Conservation (phyloP, 306 rosid genomes). For the Betula pendula region DNA sequence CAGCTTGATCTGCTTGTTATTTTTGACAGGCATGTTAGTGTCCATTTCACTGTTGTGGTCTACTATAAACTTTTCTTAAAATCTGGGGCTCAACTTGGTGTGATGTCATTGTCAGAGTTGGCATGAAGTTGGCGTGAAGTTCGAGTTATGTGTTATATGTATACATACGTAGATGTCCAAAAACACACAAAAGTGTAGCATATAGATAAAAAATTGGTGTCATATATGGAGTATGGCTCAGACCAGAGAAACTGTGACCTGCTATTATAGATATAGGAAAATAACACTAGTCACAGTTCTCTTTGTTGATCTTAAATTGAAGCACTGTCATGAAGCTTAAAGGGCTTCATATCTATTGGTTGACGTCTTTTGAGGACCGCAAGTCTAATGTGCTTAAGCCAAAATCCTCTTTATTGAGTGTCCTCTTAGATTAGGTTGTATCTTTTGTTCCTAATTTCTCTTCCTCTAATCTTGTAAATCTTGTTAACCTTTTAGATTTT, state of each 20-base stretch:
- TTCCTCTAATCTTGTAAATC: too few relatives aligned
- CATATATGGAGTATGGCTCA: neutral
- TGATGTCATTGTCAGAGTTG: too few relatives aligned
- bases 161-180: neutral
- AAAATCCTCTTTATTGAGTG: too few relatives aligned
- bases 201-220: neutral
- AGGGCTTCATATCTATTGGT: neutral
- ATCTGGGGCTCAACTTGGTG: neutral
- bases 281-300: neutral
- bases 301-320: neutral
- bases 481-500: too few relatives aligned
- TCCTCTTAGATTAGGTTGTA: too few relatives aligned
- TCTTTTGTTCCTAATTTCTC: too few relatives aligned
- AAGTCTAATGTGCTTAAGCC: too few relatives aligned
- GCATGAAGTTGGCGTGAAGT: neutral
- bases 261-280: neutral
- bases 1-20: neutral
- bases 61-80: neutral
- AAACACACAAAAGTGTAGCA: neutral
- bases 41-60: neutral
- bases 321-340: neutral
- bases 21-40: neutral
- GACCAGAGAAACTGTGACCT: neutral
- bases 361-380: neutral
- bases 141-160: neutral